These are phyloP conservation scores for Phallus indusiatus DNA, from an alignment of 768 basidiomycete species.

Conservation along the genomic window DNA sequence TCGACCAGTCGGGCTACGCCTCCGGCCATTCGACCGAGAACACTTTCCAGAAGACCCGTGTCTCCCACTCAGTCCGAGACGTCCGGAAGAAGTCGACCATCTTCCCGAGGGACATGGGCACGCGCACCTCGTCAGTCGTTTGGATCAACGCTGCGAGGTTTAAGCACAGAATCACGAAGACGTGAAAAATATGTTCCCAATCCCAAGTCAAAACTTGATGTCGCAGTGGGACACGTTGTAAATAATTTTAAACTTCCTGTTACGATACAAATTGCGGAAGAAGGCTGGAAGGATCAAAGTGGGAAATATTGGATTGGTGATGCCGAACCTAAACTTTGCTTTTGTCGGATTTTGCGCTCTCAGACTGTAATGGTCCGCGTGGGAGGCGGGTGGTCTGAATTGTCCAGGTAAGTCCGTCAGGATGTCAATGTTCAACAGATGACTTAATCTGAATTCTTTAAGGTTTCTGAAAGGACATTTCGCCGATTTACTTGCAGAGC, in stretches of 20 bases:
- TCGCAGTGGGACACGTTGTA: slow-evolving; percentile 87
- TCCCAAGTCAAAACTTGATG: slow-evolving; percentile 84
- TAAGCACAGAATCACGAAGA: slow-evolving; percentile 26
- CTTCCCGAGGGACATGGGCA: slow-evolving; percentile 48
- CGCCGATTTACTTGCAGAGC: slow-evolving; percentile 69
- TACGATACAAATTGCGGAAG: slow-evolving; percentile 69
- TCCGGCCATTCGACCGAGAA: slow-evolving; percentile 18
- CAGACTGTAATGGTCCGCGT: slow-evolving; percentile 96
- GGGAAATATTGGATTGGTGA: slow-evolving; percentile 97
- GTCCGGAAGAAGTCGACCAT: slow-evolving; percentile 33
- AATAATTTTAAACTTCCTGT: slow-evolving; percentile 82
- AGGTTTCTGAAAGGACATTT: slow-evolving; percentile 86
- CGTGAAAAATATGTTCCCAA: slow-evolving; percentile 72
- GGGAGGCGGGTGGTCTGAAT: slow-evolving; percentile 88
- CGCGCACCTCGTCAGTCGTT: slow-evolving; percentile 60
- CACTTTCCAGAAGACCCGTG: slow-evolving; percentile 24
- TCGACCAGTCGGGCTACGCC: slow-evolving; percentile 30
- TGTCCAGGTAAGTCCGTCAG: slow-evolving; percentile 61
- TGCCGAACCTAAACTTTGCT: slow-evolving; percentile 81
- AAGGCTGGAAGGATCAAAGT: slow-evolving; percentile 86
- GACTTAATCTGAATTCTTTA: slow-evolving; percentile 6
- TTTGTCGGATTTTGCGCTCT: slow-evolving; percentile 82
- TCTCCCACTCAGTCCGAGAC: slow-evolving; percentile 43
- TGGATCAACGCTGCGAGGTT: slow-evolving; percentile 29
- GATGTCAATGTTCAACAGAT: background rate